Base-by-base conservation (phyloP, 2,329 filamentous ascomycete species). In the Beauveria scarabaeidicola region DNA sequence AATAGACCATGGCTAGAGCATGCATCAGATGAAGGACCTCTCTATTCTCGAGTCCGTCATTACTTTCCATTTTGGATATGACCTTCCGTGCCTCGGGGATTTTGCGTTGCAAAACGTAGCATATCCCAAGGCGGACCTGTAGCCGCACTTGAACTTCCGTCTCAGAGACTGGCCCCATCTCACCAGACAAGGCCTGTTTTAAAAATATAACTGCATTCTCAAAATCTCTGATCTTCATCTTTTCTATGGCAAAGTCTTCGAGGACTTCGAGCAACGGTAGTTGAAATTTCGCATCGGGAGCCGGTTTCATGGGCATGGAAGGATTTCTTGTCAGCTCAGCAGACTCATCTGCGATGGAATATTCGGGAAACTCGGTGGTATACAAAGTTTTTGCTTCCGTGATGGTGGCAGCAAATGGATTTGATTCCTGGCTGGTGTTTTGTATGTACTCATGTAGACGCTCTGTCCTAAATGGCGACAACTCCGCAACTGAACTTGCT, bases 21-120 rank as follows among this genome's bases (percentile, higher is more conserved):
- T 56, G 52, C 40, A 56, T 32, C 40, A 56, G 40, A 25, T 56
- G 36, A 36, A 56, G 52, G 3, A 43, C 41, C 27, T 56, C 52
- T 21, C 3, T 13, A 17, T 47, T 13, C 43, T 27, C 9, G 3
- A 46, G 36, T 23, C 41, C 52, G 7, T 11, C 19, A 15, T 3
- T 32, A 5, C 13, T 10, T 38, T 56, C 41, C 41, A 56, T 2
- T 5, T 38, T 29, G 19, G 36, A 27, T 11, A 56, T 8, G n/a
- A 47, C 52, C 11, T 17, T 19, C n/a, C 9, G 3, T 13, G 36
- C 21, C 25, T 47, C 27, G 7, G 15, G 23, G 5, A 23, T 36
- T 17, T 46, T 32, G 11, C 52, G 21, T 43, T 56, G 52, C 7
- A 56, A 47, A 21, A 56, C 40, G 41, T 56, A 47, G n/a, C 52